Conservation (phyloP, 768 basidiomycete genomes). For the Auriscalpium microsporum region DNA sequence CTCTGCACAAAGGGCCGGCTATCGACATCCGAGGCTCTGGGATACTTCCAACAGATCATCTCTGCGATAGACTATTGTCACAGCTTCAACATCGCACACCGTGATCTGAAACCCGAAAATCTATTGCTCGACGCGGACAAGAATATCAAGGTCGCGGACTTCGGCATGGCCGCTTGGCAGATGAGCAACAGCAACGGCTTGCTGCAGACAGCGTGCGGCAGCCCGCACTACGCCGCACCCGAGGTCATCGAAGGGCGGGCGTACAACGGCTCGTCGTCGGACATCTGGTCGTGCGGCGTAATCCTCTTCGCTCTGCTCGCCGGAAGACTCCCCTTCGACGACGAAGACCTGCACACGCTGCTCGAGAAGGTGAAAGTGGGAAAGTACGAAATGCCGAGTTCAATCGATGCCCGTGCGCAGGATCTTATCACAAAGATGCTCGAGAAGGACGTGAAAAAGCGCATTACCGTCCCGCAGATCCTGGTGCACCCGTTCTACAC, state of each 20-base stretch:
- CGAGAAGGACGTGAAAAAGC: conserved; percentile 56
- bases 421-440: conserved; percentile 80
- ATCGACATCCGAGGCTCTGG: conserved; percentile 60
- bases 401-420: conserved; percentile 61
- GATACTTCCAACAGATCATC: conserved; percentile 92
- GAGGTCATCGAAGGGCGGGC: conserved; percentile 79
- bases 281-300: conserved; percentile 96
- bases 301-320: conserved; percentile 85
- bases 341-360: conserved; percentile 71
- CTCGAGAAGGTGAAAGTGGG: conserved; percentile 75
- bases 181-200: conserved; percentile 43
- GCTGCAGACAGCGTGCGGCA: conserved; percentile 83
- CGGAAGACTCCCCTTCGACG: conserved; percentile 87
- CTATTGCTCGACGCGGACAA: conserved; percentile 73
- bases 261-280: conserved; percentile 82
- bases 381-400: conserved; percentile 61
- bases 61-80: conserved; percentile 88
- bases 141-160: conserved; percentile 93
- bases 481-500: conserved; percentile 72
- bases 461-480: conserved; percentile 82
- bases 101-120: conserved; percentile 90
- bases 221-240: conserved; percentile 91
- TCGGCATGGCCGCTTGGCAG: conserved; percentile 97
- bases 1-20: conserved; percentile 74
- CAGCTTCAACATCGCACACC: conserved; percentile 88